phyloP scores from a whole-genome alignment of 1,139 yeast species.

The Yarrowia galli region DNA sequence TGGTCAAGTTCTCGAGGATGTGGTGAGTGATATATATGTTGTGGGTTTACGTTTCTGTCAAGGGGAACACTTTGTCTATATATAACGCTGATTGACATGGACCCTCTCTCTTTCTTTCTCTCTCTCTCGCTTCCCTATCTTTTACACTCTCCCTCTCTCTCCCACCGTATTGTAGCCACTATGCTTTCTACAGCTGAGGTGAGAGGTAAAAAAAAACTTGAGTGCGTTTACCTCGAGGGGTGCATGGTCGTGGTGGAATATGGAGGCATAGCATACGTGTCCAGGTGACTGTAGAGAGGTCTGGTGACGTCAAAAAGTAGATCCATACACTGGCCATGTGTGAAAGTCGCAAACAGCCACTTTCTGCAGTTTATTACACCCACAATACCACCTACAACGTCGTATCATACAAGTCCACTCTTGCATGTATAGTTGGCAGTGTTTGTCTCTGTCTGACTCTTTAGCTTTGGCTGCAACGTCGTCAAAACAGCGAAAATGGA shows the following conservation, averaged over 20 bases:
- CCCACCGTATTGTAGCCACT: slow-evolving; percentile 11
- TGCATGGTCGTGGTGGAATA: slow-evolving; percentile 1
- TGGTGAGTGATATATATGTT: not conserved
- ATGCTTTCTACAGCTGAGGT: slow-evolving; percentile 20
- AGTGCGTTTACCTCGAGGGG: slow-evolving; percentile 21
- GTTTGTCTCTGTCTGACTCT: slow-evolving; percentile 4
- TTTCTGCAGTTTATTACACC: not conserved
- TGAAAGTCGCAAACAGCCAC: too few species aligned
- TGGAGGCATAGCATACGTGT: slow-evolving; percentile 1
- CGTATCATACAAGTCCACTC: too few species aligned
- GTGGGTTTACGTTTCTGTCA: not conserved
- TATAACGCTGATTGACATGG: slow-evolving; percentile 22
- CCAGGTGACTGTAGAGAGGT: not conserved
- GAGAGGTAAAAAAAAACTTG: slow-evolving; percentile 32
- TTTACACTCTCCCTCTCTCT: too few species aligned
- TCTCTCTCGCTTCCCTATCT: too few species aligned
- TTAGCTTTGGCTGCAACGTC: slow-evolving; percentile 29
- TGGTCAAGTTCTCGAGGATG: not conserved
- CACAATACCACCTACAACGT: not conserved
- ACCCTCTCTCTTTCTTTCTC: not conserved
- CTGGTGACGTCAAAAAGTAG: too few species aligned
- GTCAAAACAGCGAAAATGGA: slow-evolving; percentile 19
- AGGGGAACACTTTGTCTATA: slow-evolving; percentile 23
- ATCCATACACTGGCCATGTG: too few species aligned
- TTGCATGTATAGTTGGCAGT: not conserved